Percentiles rank a stretch among this genome's conserved stretches.
phyloP scores from a whole-genome alignment of 208 protist genomes.

The Leptomonas seymouri region DNA sequence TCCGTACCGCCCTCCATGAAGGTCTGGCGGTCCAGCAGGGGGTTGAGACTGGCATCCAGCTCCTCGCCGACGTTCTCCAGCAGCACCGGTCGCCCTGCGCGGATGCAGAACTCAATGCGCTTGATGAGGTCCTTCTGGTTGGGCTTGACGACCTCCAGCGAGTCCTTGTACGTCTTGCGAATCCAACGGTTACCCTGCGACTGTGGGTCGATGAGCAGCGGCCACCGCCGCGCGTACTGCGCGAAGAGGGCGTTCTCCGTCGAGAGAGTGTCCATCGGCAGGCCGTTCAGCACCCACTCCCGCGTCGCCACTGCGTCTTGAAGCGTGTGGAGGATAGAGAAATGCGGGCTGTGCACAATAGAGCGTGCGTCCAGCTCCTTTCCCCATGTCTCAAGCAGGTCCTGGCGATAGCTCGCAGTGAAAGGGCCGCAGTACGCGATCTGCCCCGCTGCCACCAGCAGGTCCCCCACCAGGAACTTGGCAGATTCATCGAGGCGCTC shows the following conservation, averaged over 20 bases:
- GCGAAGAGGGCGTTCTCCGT: conserved; percentile 98
- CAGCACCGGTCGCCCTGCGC: conserved; percentile 94
- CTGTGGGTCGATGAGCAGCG: conserved; percentile 99
- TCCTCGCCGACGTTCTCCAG: conserved; percentile 97
- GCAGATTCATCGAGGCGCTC: conserved; percentile 84
- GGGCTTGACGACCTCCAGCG: conserved; percentile 96
- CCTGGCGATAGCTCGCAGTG: conserved; percentile 91
- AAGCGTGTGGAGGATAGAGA: conserved; percentile 92
- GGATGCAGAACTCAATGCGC: conserved; percentile 96
- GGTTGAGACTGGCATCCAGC: conserved; percentile 96
- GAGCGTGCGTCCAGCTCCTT: conserved; percentile 63
- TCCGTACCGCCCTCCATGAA: conserved; percentile 94
- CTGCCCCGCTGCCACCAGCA: conserved; percentile 95
- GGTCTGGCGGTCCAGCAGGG: conserved; percentile 94
- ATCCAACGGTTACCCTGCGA: conserved; percentile 98
- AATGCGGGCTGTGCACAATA: conserved; percentile 86
- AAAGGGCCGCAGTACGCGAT: conserved; percentile 98
- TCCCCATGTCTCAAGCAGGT: conserved; percentile 89
- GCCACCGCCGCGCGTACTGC: conserved; percentile 94
- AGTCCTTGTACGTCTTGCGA: conserved; percentile 94
- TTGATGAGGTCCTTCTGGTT: conserved; percentile 96
- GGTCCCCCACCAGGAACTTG: conserved; percentile 95
- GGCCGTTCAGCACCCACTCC: conserved; percentile 94
- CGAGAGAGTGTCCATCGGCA: conserved; percentile 96
- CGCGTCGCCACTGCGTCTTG: conserved; percentile 95